phyloP scores from a whole-genome alignment of 23 red algal species.

The Cyanidioschyzon merolae region DNA sequence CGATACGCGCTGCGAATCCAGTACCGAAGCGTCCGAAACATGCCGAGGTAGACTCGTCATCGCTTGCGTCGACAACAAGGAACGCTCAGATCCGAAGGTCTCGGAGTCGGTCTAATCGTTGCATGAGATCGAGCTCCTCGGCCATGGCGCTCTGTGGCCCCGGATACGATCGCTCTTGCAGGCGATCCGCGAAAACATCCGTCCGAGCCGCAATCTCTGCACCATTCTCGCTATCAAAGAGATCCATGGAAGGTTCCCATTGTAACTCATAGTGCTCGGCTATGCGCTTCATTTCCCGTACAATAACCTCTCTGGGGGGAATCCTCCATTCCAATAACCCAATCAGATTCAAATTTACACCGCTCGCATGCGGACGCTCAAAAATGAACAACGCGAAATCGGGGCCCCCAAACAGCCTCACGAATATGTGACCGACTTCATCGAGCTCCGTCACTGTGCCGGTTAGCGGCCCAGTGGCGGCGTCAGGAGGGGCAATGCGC shows the following conservation, averaged over 20 bases:
- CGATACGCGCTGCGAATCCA: no score
- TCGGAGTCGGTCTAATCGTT: background rate
- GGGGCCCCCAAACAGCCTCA: background rate
- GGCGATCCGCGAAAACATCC: background rate
- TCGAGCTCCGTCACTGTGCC: background rate
- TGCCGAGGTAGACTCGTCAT: no score
- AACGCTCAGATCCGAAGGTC: background rate
- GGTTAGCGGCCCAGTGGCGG: constrained; percentile 5
- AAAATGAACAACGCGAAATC: background rate
- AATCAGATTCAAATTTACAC: background rate
- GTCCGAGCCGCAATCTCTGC: background rate
- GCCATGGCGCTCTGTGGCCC: background rate
- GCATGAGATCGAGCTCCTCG: background rate
- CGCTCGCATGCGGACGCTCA: background rate
- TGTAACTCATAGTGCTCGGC: background rate
- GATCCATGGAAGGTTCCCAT: background rate
- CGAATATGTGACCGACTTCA: background rate
- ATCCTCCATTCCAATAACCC: background rate
- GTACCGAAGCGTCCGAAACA: no score
- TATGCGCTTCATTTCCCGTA: background rate
- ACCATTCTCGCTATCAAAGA: background rate
- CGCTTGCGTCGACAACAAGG: no score
- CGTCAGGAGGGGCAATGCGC: background rate
- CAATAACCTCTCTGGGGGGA: background rate
- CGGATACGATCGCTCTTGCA: background rate